A percentile compares a stretch with the other conserved stretches of the same genome.
These are phyloP conservation scores for Metarhizium anisopliae DNA, from an alignment of 2,329 filamentous ascomycete species.

Conservation along the genomic window DNA sequence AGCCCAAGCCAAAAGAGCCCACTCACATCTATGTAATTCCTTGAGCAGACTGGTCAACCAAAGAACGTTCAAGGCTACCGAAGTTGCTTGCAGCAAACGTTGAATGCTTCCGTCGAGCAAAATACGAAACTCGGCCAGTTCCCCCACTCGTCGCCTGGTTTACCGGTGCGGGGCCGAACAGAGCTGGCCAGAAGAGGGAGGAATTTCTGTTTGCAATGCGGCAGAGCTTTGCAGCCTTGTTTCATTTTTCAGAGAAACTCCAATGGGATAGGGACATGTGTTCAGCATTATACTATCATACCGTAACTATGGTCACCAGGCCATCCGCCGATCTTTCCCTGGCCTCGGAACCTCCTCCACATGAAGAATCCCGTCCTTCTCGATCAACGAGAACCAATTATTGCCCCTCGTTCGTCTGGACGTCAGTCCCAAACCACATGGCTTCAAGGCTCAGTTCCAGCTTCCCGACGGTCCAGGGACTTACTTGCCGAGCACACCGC, in stretches of 20 bases:
- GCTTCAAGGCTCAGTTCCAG: not conserved
- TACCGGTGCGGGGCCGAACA: not conserved
- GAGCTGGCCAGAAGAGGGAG: not conserved
- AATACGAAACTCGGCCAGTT: not conserved
- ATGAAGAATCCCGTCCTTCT: not conserved
- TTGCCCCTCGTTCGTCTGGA: too few relatives aligned
- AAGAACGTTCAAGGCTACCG: too few relatives aligned
- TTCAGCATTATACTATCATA: not conserved
- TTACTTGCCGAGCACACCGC: not conserved
- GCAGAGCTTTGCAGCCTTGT: not conserved
- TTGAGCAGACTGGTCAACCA: too few relatives aligned
- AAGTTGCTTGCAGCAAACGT: too few relatives aligned
- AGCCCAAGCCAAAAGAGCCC: not conserved
- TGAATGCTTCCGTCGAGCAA: not conserved
- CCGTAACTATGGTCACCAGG: too few relatives aligned
- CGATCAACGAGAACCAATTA: not conserved
- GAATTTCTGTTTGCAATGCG: not conserved
- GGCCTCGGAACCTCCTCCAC: not conserved
- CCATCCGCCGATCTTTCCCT: not conserved
- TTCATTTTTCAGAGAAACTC: not conserved
- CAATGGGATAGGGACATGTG: not conserved
- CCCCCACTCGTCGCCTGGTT: not conserved
- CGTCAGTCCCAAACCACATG: not conserved
- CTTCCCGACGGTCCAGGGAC: not conserved
- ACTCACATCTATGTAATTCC: not conserved